Evolutionary conservation across 78 protist genomes (phyloP), one percentile per base, ranked within the genome.

Genomic region (Neovahlkampfia damariscottae): DNA sequence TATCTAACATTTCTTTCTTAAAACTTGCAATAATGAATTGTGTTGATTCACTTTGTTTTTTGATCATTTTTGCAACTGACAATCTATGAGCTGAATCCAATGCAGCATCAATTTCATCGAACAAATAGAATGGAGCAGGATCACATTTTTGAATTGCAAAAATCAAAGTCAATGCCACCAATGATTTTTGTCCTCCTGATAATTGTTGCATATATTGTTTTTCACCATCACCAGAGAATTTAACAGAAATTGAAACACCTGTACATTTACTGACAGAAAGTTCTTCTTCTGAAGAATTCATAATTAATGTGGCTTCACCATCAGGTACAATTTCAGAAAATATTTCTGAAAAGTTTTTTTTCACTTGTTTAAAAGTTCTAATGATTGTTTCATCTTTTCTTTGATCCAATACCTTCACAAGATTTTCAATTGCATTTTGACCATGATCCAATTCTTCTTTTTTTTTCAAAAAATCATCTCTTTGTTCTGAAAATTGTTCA

Each of bases 51-150:
- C 67, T 29, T 2, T 62, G 82, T 66, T 67, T 9, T 35, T 71
- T 71, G 8, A 78, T 77, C 73, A 62, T 38, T 3, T 58, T 3
- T 9, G 82, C 82, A 8, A 78, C 71, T 36, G 76, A 3, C 10
- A 29, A 30, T 19, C 82, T 4, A 31, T 78, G 69, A 68, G 58
- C 82, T 3, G 76, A 83, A 82, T 98, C 99, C 28, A 98, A 88
- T 4, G 92, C 94, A 8, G 98, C 88, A 73, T 98, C 99, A 38
- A 98, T 88, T 86, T 98, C 99, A 72, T 98, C 99, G 66, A 98
- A 93, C 3, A 96, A 78, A 72, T 98, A 98, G 84, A 98, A 98
- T 27, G 99, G 99, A 1, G 99, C 98, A 0, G 98, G 98, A 66
- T 96, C 99, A 6, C 91, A 80, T n/a, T 86, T 77, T 79, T 98